Evolutionary conservation across 2,329 filamentous ascomycete species (phyloP).

Genomic region (Periconia macrospinosa): DNA sequence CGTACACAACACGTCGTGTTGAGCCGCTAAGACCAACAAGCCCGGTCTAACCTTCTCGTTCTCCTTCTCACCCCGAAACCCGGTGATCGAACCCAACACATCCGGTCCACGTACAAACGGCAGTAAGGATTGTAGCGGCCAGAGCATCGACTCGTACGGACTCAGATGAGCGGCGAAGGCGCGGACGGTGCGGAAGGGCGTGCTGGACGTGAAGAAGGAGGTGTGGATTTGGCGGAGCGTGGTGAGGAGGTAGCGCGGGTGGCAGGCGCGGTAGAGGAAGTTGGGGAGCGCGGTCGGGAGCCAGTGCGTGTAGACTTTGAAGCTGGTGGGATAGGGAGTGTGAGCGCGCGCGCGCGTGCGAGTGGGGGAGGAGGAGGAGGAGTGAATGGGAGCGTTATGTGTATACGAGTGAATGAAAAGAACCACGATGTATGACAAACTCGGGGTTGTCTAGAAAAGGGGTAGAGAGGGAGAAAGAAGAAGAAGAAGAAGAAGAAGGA

Average conservation of each 20-base stretch:
- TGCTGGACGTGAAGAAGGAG: slow-evolving; percentile 55
- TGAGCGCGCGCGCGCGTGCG: no score
- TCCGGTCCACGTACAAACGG: slow-evolving; percentile 47
- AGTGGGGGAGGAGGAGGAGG: not conserved
- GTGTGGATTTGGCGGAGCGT: slow-evolving; percentile 52
- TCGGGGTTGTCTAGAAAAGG: slow-evolving; percentile 18
- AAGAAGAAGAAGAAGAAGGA: no score
- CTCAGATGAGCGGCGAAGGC: slow-evolving; percentile 49
- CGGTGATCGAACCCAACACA: slow-evolving; percentile 42
- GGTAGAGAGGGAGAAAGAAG: not conserved
- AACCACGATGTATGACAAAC: no score
- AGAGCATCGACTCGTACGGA: slow-evolving; percentile 57
- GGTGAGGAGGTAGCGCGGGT: slow-evolving; percentile 55
- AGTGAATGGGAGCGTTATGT: not conserved
- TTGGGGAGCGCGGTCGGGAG: slow-evolving; percentile 22
- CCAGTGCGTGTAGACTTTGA: slow-evolving; percentile 30
- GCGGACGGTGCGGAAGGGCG: slow-evolving; percentile 54
- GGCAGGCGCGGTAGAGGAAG: slow-evolving; percentile 51
- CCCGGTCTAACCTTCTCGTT: slow-evolving; percentile 7
- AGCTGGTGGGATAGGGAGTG: slow-evolving; percentile 4
- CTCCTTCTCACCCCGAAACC: slow-evolving; percentile 17
- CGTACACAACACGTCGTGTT: slow-evolving; percentile 31
- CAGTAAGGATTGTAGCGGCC: slow-evolving; percentile 54
- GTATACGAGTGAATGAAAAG: not conserved
- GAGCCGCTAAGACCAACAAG: slow-evolving; percentile 27